Conservation (phyloP, 495 filamentous ascomycete genomes). For the Hamigera avellanea region DNA sequence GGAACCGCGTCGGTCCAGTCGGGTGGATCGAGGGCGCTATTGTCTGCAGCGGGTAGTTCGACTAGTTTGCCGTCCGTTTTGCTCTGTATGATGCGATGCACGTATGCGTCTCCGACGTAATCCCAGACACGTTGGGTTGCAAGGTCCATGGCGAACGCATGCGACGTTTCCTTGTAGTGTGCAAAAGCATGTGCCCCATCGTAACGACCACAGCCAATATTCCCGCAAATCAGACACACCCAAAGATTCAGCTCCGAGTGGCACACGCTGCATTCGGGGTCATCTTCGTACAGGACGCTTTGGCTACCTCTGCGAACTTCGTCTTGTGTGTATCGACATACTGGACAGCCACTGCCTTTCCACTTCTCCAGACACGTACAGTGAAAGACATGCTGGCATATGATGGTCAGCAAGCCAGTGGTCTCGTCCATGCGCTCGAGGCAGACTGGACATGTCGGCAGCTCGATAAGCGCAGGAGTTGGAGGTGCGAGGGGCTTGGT, state of each 20-base stretch:
- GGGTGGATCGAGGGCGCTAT: constrained; percentile 31
- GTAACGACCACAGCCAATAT: constrained; percentile 87
- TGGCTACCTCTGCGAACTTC: constrained; percentile 26
- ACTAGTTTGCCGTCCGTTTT: constrained; percentile 83
- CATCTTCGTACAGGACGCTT: constrained; percentile 19
- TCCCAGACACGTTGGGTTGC: constrained; percentile 94
- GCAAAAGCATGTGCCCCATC: constrained; percentile 87
- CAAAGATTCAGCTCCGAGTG: constrained; percentile 73
- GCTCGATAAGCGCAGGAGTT: constrained; percentile 77
- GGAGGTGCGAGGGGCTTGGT: constrained; percentile 84
- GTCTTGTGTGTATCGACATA: constrained; percentile 79
- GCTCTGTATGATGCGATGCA: constrained; percentile 86
- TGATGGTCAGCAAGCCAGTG: constrained; percentile 84
- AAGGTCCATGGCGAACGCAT: constrained; percentile 88
- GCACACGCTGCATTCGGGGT: constrained; percentile 58
- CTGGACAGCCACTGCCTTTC: constrained; percentile 86
- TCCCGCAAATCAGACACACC: constrained; percentile 91
- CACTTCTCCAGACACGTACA: constrained; percentile 95
- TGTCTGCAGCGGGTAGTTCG: constrained; percentile 53
- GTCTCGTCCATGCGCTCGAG: constrained; percentile 98
- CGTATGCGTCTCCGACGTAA: constrained; percentile 88
- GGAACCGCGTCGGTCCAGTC: constrained; percentile 63
- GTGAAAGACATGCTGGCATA: constrained; percentile 97
- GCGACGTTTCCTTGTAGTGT: constrained; percentile 80
- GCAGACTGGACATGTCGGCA: constrained; percentile 94